Evolutionary conservation across 106 monocot species (phyloP), one percentile per base, ranked within the genome.

Genomic region (Vanilla planifolia): DNA sequence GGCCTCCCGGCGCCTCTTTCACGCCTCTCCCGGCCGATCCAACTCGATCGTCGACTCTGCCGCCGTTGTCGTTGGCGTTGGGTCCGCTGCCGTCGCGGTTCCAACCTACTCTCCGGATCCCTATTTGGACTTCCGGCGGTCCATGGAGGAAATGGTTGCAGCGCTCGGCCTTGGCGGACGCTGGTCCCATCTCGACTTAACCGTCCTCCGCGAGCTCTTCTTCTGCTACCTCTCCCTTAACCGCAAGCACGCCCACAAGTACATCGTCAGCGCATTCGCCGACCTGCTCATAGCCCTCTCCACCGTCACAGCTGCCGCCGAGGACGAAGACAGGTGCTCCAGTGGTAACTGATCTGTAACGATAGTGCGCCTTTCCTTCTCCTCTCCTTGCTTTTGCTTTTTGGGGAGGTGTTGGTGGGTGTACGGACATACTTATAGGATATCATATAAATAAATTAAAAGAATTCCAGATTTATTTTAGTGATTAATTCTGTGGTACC

Each of bases 111-210:
- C 86, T 14, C 77, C 81, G 25, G 78, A 86, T 64, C 86, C 86
- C 41, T 72, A 78, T 67, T 27, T 9, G 27, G 86, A 86, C 33
- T 86, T 86, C 78, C 67, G 71, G 25, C 67, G 39, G 40, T 86
- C 86, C 25, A 81, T 86, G 81, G 86, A 81, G 81, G 86, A 86
- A 72, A 86, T 81, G 77, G 78, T 67, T 43, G 66, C 61, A 26
- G 75, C 86, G 19, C 59, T 86, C 17, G 68, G 75, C 35, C 60
- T 78, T 2, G 28, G 4, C 56, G 63, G 39, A 30, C 26, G 23
- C 28, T 6, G 52, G 26, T 9, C 33, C 41, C 66, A 63, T 41
- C 48, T 65, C 15, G 55, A 67, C 57, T 48, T 65, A 9, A 48
- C 64, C 35, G 50, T 61, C 53, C 71, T 86, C 60, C 78, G 78